These are phyloP conservation scores for Leccinum variabile DNA, from an alignment of 1,284 basidiomycete species.

Conservation along the genomic window DNA sequence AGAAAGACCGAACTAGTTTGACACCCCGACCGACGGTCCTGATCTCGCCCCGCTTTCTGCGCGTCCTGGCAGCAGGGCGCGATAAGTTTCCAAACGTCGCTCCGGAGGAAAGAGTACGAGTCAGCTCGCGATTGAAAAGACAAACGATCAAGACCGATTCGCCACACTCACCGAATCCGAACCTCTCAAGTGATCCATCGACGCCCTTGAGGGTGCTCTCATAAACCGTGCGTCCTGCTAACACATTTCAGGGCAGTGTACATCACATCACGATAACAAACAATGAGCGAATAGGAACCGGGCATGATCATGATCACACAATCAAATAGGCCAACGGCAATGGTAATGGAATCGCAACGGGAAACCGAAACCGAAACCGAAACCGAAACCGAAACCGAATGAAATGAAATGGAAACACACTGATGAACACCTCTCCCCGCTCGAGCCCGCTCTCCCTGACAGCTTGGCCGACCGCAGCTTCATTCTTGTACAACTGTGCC, in stretches of 20 bases:
- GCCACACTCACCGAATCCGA: constrained; percentile 32
- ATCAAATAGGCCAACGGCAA: not conserved
- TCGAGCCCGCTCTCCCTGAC: constrained; percentile 52
- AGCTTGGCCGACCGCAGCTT: constrained; percentile 61
- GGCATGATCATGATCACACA: not conserved
- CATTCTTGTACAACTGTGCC: constrained; percentile 75
- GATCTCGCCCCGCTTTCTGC: constrained; percentile 64
- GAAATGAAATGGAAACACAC: constrained; percentile 39
- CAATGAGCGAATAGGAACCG: not conserved
- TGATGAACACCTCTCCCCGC: constrained; percentile 66
- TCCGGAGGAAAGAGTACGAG: constrained; percentile 45
- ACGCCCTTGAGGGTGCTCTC: constrained; percentile 57
- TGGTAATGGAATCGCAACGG: not conserved
- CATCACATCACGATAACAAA: not conserved
- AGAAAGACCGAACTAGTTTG: constrained; percentile 61
- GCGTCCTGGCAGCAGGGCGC: constrained; percentile 59
- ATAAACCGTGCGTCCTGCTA: constrained; percentile 53
- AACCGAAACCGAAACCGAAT: too few relatives aligned
- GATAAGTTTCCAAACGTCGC: constrained; percentile 62
- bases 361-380: too few relatives aligned
- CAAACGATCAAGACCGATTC: not conserved
- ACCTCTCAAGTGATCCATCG: constrained; percentile 54
- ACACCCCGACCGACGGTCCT: constrained; percentile 51
- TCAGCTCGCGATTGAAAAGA: not conserved
- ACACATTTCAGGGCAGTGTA: constrained; percentile 45